Percentiles rank a stretch among this genome's conserved stretches.
phyloP scores from a whole-genome alignment of 1,139 yeast genomes.

The Meyerozyma elateridarum region DNA sequence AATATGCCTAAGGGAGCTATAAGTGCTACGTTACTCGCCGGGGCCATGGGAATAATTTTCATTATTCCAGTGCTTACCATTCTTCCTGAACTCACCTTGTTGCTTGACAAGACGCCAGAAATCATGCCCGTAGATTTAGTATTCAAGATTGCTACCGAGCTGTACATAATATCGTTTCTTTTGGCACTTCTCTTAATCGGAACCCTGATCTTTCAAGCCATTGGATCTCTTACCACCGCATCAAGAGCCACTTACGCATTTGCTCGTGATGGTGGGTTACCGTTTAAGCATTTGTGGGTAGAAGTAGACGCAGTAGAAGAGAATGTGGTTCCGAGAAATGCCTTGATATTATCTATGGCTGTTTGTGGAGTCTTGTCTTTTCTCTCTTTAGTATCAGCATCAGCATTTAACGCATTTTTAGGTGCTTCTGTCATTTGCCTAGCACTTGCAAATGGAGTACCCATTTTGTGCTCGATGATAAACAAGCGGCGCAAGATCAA shows the following conservation, averaged over 20 bases:
- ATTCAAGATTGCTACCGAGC: conserved; percentile 65
- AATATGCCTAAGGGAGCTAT: conserved; percentile 77
- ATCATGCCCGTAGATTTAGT: conserved; percentile 64
- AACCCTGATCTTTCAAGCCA: conserved; percentile 70
- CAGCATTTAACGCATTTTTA: conserved; percentile 81
- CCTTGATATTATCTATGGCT: conserved; percentile 63
- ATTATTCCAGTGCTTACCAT: conserved; percentile 68
- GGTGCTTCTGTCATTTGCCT: conserved; percentile 82
- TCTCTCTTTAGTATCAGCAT: conserved; percentile 61
- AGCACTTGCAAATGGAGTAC: conserved; percentile 74
- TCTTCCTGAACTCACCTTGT: conserved; percentile 54
- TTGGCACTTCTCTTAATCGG: conserved; percentile 65
- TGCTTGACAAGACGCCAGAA: conserved; percentile 59
- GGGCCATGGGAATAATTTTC: conserved; percentile 65
- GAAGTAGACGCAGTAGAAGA: conserved; percentile 58
- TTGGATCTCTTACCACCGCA: conserved; percentile 79
- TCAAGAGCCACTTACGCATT: conserved; percentile 84
- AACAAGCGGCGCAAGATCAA: conserved; percentile 58
- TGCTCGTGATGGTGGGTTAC: conserved; percentile 86
- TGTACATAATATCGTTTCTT: conserved; percentile 61
- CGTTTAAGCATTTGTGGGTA: conserved; percentile 61
- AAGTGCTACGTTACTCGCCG: conserved; percentile 58
- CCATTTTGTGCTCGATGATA: conserved; percentile 58
- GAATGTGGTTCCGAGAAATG: conserved; percentile 63
- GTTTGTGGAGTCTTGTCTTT: conserved; percentile 59